A percentile compares a stretch with the other conserved stretches of the same genome.
Conservation (phyloP, 768 basidiomycete species). For the Pulveroboletus ravenelii region DNA sequence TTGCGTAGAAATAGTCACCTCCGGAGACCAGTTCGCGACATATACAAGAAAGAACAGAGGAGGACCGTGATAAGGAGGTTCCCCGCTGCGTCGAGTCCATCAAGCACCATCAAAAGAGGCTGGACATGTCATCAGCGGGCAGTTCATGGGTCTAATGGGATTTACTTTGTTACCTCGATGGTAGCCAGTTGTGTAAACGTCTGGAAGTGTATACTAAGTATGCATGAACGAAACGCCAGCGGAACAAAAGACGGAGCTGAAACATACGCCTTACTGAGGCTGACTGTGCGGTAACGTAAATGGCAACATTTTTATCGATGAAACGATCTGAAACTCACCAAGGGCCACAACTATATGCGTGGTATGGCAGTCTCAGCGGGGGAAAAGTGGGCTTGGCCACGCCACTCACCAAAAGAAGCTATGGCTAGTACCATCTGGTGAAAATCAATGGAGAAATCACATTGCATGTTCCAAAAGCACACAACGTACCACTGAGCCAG, state of each 20-base stretch:
- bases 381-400: too few species aligned
- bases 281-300: conserved; percentile 27
- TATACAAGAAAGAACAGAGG: conserved; percentile 44
- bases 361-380: conserved; percentile 6
- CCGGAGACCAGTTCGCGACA: conserved; percentile 50
- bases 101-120: conserved; percentile 49
- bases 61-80: conserved; percentile 50
- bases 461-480: background rate
- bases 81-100: conserved; percentile 47
- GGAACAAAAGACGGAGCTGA: background rate
- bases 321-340: conserved; percentile 23
- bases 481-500: conserved; percentile 31
- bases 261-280: conserved; percentile 34
- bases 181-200: conserved; percentile 45
- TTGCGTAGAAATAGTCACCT: conserved; percentile 26
- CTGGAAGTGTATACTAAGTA: conserved; percentile 34
- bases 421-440: conserved; percentile 32
- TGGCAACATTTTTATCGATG: conserved; percentile 4
- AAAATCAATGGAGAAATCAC: background rate
- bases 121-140: conserved; percentile 3
- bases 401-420: conserved; percentile 38
- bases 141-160: background rate
- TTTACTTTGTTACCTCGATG: conserved; percentile 38
- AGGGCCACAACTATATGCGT: conserved; percentile 27
- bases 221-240: background rate